Evolutionary conservation across 2,329 filamentous ascomycete genomes (phyloP).

Genomic region (Colletotrichum godetiae): DNA sequence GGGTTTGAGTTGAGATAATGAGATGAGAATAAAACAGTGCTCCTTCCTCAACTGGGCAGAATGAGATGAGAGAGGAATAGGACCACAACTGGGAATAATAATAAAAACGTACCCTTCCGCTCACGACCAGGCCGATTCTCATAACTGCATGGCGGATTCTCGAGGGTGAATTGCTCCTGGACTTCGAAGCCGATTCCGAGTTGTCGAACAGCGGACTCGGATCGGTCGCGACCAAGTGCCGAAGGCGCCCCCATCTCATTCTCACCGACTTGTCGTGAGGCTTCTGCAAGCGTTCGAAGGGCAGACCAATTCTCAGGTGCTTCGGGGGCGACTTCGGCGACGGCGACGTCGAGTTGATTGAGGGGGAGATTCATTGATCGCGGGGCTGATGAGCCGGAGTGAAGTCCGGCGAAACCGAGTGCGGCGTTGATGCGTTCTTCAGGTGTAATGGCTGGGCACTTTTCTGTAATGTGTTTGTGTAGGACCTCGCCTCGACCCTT

Average conservation of each 20-base stretch:
- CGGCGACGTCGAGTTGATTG: constrained; percentile 28
- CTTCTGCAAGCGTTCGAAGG: constrained; percentile 87
- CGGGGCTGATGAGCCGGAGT: constrained; percentile 29
- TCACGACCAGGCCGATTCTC: constrained; percentile 51
- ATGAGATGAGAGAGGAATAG: neutral
- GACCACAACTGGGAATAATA: neutral
- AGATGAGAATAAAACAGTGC: neutral
- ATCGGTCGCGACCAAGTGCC: constrained; percentile 29
- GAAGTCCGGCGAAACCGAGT: constrained; percentile 36
- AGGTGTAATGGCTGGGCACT: constrained; percentile 82
- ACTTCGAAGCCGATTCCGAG: constrained; percentile 57
- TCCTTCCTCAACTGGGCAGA: neutral
- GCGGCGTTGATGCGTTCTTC: constrained; percentile 79
- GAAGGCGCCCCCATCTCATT: constrained; percentile 31
- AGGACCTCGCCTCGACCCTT: constrained; percentile 90
- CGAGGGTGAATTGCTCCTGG: constrained; percentile 69
- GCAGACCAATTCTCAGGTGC: constrained; percentile 77
- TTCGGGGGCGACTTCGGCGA: constrained; percentile 29
- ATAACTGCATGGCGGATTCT: constrained; percentile 65
- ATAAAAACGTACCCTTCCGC: constrained; percentile 48
- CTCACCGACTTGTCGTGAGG: constrained; percentile 78
- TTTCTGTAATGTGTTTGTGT: constrained; percentile 84
- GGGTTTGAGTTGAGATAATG: neutral
- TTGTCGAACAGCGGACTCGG: constrained; percentile 37
- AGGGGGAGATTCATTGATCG: constrained; percentile 34